A percentile compares a stretch with the other conserved stretches of the same genome.
Evolutionary conservation across 805 yeast species (phyloP).

Genomic region (Peterozyma xylosa): DNA sequence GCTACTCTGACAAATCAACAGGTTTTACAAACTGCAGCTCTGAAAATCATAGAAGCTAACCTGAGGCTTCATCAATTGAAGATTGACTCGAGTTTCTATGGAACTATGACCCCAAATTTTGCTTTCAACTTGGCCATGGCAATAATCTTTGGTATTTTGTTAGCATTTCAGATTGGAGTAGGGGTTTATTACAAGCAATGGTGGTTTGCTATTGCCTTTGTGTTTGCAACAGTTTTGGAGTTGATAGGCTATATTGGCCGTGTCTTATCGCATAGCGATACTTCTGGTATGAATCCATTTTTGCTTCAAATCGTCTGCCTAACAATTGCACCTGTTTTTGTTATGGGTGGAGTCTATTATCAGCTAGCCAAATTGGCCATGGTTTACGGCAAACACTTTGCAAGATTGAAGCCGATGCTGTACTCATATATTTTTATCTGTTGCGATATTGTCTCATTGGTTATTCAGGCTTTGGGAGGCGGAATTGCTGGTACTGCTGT

Average conservation of each 20-base stretch:
- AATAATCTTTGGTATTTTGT: slow-evolving; percentile 42
- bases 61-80: not conserved
- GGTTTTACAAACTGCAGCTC: not conserved
- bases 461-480: slow-evolving; percentile 73
- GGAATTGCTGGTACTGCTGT: slow-evolving; percentile 52
- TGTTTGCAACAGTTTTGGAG: slow-evolving; percentile 52
- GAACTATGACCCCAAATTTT: slow-evolving; percentile 38
- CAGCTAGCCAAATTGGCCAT: slow-evolving; percentile 60
- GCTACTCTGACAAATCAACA: not conserved
- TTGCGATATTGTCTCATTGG: slow-evolving; percentile 58
- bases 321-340: slow-evolving; percentile 75
- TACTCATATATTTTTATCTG: slow-evolving; percentile 59
- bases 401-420: slow-evolving; percentile 46
- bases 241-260: slow-evolving; percentile 64
- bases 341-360: slow-evolving; percentile 79
- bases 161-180: slow-evolving; percentile 31
- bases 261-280: slow-evolving; percentile 31
- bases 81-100: not conserved
- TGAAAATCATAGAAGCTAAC: not conserved
- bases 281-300: slow-evolving; percentile 30
- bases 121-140: slow-evolving; percentile 55
- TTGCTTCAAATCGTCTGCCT: slow-evolving; percentile 60
- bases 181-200: slow-evolving; percentile 43
- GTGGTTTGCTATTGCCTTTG: slow-evolving; percentile 59
- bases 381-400: slow-evolving; percentile 48